A percentile compares a stretch with the other conserved stretches of the same genome.
These are phyloP conservation scores for Steccherinum ochraceum DNA, from an alignment of 768 basidiomycete species.

Conservation along the genomic window DNA sequence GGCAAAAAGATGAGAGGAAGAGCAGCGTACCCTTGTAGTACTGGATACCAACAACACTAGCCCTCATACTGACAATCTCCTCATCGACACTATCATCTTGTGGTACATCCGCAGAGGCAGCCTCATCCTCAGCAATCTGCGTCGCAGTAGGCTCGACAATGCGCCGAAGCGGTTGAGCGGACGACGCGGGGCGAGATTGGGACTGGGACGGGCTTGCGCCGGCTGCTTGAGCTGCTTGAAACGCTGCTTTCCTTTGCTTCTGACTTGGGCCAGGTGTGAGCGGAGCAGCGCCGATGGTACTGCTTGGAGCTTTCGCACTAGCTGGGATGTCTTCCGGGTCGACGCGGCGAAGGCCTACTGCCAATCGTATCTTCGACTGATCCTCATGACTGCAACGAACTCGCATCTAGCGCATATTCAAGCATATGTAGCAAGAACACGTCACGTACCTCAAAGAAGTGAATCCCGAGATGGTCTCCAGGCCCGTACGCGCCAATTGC, in stretches of 20 bases:
- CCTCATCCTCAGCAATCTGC: slow-evolving; percentile 35
- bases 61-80: slow-evolving; percentile 50
- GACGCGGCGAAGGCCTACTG: slow-evolving; percentile 47
- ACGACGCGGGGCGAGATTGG: slow-evolving; percentile 5
- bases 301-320: slow-evolving; percentile 29
- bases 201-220: slow-evolving; percentile 6
- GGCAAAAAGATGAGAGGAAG: background rate
- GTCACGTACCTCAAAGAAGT: slow-evolving; percentile 41
- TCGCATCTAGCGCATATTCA: background rate
- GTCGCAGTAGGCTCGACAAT: slow-evolving; percentile 11
- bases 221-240: slow-evolving; percentile 18
- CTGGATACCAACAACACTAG: slow-evolving; percentile 76
- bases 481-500: slow-evolving; percentile 36
- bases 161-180: background rate
- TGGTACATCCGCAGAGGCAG: slow-evolving; percentile 27
- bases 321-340: slow-evolving; percentile 53
- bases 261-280: slow-evolving; percentile 22
- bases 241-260: slow-evolving; percentile 39
- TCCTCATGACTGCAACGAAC: slow-evolving; percentile 42
- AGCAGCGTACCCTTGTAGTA: slow-evolving; percentile 59
- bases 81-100: slow-evolving; percentile 54
- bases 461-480: slow-evolving; percentile 47
- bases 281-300: background rate
- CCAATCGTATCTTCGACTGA: slow-evolving; percentile 54
- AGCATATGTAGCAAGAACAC: background rate